Percentiles rank a stretch among this genome's conserved stretches.
Conservation (phyloP, 1,139 yeast genomes). For the Yamadazyma membranifaciens region DNA sequence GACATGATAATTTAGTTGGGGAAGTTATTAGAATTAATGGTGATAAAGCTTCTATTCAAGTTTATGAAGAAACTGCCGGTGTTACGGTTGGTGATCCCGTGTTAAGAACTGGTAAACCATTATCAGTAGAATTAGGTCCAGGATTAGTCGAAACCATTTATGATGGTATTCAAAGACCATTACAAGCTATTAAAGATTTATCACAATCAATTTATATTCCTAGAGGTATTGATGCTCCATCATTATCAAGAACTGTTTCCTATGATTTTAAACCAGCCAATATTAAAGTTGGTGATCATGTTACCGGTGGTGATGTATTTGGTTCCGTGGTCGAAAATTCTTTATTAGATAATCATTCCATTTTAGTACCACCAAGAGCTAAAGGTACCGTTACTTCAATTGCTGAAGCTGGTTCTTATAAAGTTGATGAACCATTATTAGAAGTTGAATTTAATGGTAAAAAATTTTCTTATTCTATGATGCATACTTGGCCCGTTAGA, state of each 20-base stretch:
- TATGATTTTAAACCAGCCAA: slow-evolving; percentile 84
- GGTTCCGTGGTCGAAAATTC: slow-evolving; percentile 95
- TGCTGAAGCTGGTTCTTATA: slow-evolving; percentile 88
- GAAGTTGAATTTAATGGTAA: slow-evolving; percentile 95
- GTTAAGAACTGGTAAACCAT: slow-evolving; percentile 94
- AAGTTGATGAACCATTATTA: slow-evolving; percentile 81
- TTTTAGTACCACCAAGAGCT: slow-evolving; percentile 95
- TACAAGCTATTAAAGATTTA: slow-evolving; percentile 81
- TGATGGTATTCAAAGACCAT: slow-evolving; percentile 99
- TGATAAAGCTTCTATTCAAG: slow-evolving; percentile 97
- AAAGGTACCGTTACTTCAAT: slow-evolving; percentile 93
- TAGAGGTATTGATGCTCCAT: slow-evolving; percentile 97
- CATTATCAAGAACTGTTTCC: slow-evolving; percentile 74
- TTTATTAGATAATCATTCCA: slow-evolving; percentile 85
- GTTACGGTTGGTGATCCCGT: slow-evolving; percentile 99
- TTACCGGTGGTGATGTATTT: slow-evolving; percentile 96
- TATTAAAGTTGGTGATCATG: slow-evolving; percentile 91
- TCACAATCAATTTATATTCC: slow-evolving; percentile 95
- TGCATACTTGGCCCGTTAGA: slow-evolving; percentile 99
- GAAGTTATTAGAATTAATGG: slow-evolving; percentile 96
- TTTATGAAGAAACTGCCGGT: slow-evolving; percentile 98
- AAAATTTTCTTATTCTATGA: slow-evolving; percentile 81
- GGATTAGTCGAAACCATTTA: slow-evolving; percentile 98
- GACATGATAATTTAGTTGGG: slow-evolving; percentile 95
- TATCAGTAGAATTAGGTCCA: slow-evolving; percentile 97